Evolutionary conservation across 495 filamentous ascomycete genomes (phyloP), one percentile per base, ranked within the genome.

Genomic region (Halenospora varia): DNA sequence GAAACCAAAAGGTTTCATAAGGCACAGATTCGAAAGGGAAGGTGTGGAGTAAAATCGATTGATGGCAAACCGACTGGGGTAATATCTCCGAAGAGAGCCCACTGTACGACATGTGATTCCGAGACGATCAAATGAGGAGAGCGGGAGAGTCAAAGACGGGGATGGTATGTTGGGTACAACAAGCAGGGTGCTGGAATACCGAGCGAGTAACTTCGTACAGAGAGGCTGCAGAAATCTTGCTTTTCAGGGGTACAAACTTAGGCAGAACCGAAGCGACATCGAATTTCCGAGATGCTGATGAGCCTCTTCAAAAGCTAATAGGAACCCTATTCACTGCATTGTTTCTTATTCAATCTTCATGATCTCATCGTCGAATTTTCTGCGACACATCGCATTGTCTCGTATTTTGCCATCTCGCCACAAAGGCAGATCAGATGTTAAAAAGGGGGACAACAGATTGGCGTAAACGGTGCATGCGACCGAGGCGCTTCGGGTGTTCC

Each of bases 61-160:
- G 56, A 48, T 45, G 59, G 59, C 59, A 62, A 62, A 57, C 53
- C 59, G 19, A 44, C 46, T 53, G 25, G 44, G 59, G 59, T 22
- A 51, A 57, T 25, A 62, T 29, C 23, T 50, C 60, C 60, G 60
- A 48, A n/a, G n/a, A 40, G 35, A n/a, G n/a, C n/a, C n/a, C n/a
- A n/a, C n/a, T n/a, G 29, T 35, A 6, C 29, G 13, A 35, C 55
- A 57, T 57, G 55, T 57, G 55, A 57, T 57, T 25, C 52, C 55
- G 47, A 57, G 39, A 35, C 13, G 20, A 29, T 2, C 17, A 45
- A 53, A 45, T 54, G 41, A 54, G 20, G 41, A 44, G 51, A 44
- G 44, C 35, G 17, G 25, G 23, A 48, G 22, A 19, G 51, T 13
- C 22, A 18, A 35, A n/a, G n/a, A 35, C 29, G 4, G 29, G 29